phyloP scores from a whole-genome alignment of 2,329 filamentous ascomycete genomes.

The Sclerotinia trifoliorum region DNA sequence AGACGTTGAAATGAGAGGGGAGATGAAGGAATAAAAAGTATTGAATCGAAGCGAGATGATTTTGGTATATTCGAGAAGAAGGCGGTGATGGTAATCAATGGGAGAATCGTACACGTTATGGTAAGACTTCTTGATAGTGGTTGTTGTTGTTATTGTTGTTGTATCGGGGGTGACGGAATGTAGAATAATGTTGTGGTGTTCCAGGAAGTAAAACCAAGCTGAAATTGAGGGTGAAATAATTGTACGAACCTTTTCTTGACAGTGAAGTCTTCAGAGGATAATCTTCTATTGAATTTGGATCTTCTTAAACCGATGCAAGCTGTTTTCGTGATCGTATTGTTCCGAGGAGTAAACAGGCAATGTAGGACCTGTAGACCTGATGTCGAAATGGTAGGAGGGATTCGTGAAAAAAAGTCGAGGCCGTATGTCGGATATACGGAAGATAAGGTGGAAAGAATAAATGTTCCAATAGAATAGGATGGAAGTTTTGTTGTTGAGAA shows the following conservation, averaged over 20 bases:
- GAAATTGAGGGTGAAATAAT: background rate
- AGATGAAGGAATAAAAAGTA: background rate
- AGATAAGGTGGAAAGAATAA: background rate
- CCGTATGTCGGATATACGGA: background rate
- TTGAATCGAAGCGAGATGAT: background rate
- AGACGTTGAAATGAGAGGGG: background rate
- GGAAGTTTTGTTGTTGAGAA: background rate
- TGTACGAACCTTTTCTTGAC: conserved; percentile 22
- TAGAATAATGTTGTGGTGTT: conserved; percentile 8
- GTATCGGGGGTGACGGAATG: conserved; percentile 13
- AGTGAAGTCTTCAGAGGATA: conserved; percentile 18
- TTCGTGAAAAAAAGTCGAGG: background rate
- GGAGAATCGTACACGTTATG: background rate
- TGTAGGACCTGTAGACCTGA: conserved; percentile 4
- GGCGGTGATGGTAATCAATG: background rate
- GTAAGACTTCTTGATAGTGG: background rate
- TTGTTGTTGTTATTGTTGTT: background rate
- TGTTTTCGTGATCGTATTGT: background rate
- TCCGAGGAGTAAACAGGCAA: background rate
- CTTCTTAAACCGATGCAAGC: background rate
- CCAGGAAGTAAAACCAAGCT: conserved; percentile 11
- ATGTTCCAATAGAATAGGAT: background rate
- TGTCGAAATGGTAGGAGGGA: background rate
- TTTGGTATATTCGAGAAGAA: background rate
- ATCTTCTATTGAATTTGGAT: background rate